Evolutionary conservation across 768 basidiomycete genomes (phyloP), one percentile per base, ranked within the genome.

Genomic region (Sutorius australiensis): DNA sequence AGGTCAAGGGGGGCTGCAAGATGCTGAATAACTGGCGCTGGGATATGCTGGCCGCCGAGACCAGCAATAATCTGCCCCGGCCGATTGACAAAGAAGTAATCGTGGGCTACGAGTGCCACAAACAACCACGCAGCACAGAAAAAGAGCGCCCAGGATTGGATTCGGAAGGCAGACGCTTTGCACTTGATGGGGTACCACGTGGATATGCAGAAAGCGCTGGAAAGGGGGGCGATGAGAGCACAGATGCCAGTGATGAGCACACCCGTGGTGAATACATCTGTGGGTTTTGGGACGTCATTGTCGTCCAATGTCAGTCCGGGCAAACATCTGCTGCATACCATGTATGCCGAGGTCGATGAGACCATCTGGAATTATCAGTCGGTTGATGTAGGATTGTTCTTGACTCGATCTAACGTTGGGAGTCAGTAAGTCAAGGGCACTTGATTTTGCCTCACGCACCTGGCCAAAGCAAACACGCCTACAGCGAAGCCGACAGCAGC

Each of bases 111-210:
- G 53, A 79, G 70, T 34, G 75, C 69, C 30, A 72, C 78, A 48
- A 85, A 70, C 38, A 84, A 67, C 77, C 77, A 80, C 10, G 70
- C 19, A 27, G 72, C 61, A 59, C 74, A 69, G 60, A 81, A 75
- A 33, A 67, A 64, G 54, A 81, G 69, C 17, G 70, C n/a, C 53
- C 60, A 54, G 39, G 65, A 71, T 59, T 76, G 75, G n/a, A 71
- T 17, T 34, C 58, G 63, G 46, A 76, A 65, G 43, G 39, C 42
- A 30, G 34, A 27, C 1, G 8, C 43, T 36, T 24, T 50, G 12
- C 14, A 34, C 39, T 39, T 44, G 48, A 32, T 47, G 34, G 55
- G 50, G 33, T 51, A 42, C 52, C 51, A 54, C 48, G 67, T 56
- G 56, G 67, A 17, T 46, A 67, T 37, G 17, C 67, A 60, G 51